Base-by-base conservation (phyloP, 768 basidiomycete species). In the Filobasidium wieringae region DNA sequence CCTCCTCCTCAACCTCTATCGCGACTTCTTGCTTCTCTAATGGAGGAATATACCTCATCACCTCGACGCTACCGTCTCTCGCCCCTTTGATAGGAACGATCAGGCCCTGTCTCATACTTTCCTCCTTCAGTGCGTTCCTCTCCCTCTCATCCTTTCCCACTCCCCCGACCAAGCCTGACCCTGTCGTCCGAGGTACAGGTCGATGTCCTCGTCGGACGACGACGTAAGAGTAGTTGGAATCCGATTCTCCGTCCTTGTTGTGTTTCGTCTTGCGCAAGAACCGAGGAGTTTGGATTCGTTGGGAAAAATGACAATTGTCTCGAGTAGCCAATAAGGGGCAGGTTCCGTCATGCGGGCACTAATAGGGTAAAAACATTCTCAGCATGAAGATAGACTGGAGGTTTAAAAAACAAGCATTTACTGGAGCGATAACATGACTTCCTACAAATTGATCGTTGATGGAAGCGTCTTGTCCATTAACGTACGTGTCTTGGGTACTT, bases 251-350 rank as follows among this genome's bases (percentile, higher is more conserved):
- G 31, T 80, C 73, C 26, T 80, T 81, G 24, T 86, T 84, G 71
- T 93, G 88, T 71, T 95, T 96, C 19, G 91, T 96, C 58, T 77
- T 79, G 29, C 89, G 84, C 36, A 91, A 79, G 73, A 95, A 95
- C 9, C 78, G 75, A 9, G 93, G 91, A 24, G 88, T 81, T 68
- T 92, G 88, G 39, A 93, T 75, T 50, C 90, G 82, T 69, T 96
- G 93, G 7, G 82, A 80, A 74, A 92, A 95, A 17, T 85, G 83
- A 68, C 93, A 97, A 15, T 60, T 60, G 24, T 72, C 64, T 15
- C 65, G 62, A 1, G 70, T 71, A 12, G 78, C 27, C 15, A 65
- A 67, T 6, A 96, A 75, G 1, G 93, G 92, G 71, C 93, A 96
- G 40, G 77, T 76, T 24, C 79, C 78, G 68, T 97, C 92, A 66